Base-by-base conservation (phyloP, 139 green algal species). In the Chlamydomonas sphaeroides region DNA sequence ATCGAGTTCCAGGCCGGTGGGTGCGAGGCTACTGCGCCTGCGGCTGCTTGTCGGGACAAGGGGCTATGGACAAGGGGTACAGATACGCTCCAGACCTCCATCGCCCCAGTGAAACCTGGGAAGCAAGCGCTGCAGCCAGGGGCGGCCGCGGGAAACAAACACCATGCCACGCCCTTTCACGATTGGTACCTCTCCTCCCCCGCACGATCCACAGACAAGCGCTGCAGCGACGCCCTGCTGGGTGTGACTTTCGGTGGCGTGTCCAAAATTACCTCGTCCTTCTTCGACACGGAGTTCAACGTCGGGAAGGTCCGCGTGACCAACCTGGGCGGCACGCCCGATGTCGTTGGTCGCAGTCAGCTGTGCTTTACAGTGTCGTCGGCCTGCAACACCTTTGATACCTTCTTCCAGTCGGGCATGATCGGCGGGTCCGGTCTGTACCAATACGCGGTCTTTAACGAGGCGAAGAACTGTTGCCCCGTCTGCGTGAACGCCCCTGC, bases 241-340 rank as follows among this genome's bases (percentile, higher is more conserved):
- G 75, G 42, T 1, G 63, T 63, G 4, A 82, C 75, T 11, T 82
- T 82, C 20, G 61, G 42, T 7, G 59, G 59, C 42, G 42, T 65
- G 6, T 70, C 15, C 61, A 65, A 17, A 42, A 38, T 63, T 18
- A 35, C n/a, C 32, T 72, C 75, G 5, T 65, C 62, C 1, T 51
- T 33, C 10, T 82, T 82, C 7, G 75, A 82, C 38, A 65, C 75
- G n/a, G 39, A 82, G 20, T 82, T 49, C 8, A 5, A 42, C 5
- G n/a, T 82, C 4, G 75, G 75, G 32, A 82, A 82, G 59, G 33
- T 82, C 36, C 61, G 75, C 23, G 45, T 82, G 7, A 82, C 75
- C 8, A 49, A 48, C 33, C 61, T 82, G 30, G 18, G 38, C 41
- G 75, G 61, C 38, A 82, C 42, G 15, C 62, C 42, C 3, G 41